Evolutionary conservation across 1,284 basidiomycete species (phyloP), one percentile per base, ranked within the genome.

Genomic region (Cryptococcus sp.): DNA sequence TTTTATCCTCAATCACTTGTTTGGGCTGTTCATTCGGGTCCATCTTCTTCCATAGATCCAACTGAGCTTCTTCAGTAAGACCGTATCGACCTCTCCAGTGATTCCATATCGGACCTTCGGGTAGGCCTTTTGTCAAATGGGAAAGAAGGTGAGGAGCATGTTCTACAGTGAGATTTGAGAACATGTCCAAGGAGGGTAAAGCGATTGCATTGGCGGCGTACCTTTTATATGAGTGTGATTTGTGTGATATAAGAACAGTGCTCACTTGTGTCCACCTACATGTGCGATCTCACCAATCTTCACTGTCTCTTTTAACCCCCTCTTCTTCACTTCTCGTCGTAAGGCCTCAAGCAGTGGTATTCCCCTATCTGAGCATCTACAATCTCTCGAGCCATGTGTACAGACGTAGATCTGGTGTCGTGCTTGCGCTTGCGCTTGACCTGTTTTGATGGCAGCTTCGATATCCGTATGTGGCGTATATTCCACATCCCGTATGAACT

Each of bases 241-340:
- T 13, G 35, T 31, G n/a, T 4, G 6, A 31, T 6, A 14, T 5
- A 14, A 45, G 30, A 41, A 36, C 14, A 15, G 7, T 6, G 70
- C 85, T 68, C 70, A 90, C 88, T 88, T 82, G 76, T 93, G 90
- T 31, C 88, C 88, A 2, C 90, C 90, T 45, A 92, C 85, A 76
- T 92, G 90, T 1, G 82, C 86, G 11, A 87, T 82, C 62, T 88
- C 84, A 2, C 83, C 82, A 1, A 91, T 76, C 49, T 76, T 78
- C 3, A 77, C 65, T 50, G 55, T 15, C 6, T 56, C 58, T 1
- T 46, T 59, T 50, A 67, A 11, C 1, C 61, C 55, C 46, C 55
- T 52, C 46, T 52, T 54, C 31, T 51, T 53, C 58, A 65, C 82
- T 80, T 50, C 80, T 66, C 49, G 75, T 69, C 63, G 56, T 32